Evolutionary conservation across 129 eudicot genomes (phyloP), one percentile per base, ranked within the genome.

Genomic region (Pittosporum tobira): DNA sequence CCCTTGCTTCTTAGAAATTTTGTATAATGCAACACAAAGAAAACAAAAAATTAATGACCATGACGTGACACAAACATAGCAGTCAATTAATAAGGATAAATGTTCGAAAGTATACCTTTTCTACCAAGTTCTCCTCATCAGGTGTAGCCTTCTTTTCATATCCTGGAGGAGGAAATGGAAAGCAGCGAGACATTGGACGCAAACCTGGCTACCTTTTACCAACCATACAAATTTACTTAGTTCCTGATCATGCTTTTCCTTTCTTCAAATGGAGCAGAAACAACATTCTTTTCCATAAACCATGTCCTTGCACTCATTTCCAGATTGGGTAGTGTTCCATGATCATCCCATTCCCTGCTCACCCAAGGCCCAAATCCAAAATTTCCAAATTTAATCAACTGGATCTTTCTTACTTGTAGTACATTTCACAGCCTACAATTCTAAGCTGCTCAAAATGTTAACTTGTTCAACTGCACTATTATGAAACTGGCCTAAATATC

Each of bases 81-180:
- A 62, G 48, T 31, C 26, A 45, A 27, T 57, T 14, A 55, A 63
- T 55, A 27, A 64, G 49, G 31, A 18, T 23, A 45, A 16, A 31
- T 38, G 25, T 51, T 19, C 7, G 4, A 27, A 47, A 30, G 9
- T 53, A 28, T 71, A 80, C 87, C 87, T 81, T 73, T 56, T 42
- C 64, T 61, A 76, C 65, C 65, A 76, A 51, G 64, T 57, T 59
- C 22, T 48, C 51, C 18, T 69, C 79, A 49, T 72, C 77, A 2
- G 53, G 48, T 40, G 48, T 61, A 65, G 71, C 48, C 74, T 76
- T 81, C 53, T 52, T 76, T 57, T 72, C 87, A 76, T 76, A 81
- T 62, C 83, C 87, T 34, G 87, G 87, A 16, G 87, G 87, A 13
- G 87, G 87, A 69, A 76, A 81, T 27, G 87, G 87, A 66, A 76